Evolutionary conservation across 108 stramenopile species (phyloP), one percentile per base, ranked within the genome.

Genomic region (Nitzschia sp.): DNA sequence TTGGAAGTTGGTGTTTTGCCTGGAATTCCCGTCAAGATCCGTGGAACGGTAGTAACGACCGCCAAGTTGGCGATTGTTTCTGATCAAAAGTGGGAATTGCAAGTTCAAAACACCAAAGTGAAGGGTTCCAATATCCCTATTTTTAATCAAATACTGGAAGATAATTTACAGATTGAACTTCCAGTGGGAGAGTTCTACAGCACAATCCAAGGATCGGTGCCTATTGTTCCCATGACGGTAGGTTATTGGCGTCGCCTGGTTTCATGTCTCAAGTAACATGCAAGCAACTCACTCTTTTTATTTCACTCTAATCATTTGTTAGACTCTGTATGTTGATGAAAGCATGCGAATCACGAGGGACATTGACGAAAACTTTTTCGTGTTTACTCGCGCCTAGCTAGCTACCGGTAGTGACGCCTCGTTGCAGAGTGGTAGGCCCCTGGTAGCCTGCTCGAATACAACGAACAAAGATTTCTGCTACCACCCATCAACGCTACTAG

Each of bases 331-430:
- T 68, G 87, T 90, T 25, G 93, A 94, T 61, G 90, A 90, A 64
- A 82, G 81, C n/a, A 75, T 94, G 61, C 77, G 93, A 27, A 91
- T 94, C 56, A 91, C 90, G 26, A 71, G 93, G 48, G 93, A 94
- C 71, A 70, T 82, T 11, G 93, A 91, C 76, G 93, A 94, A 1
- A 94, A 94, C 64, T 88, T 91, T 61, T 91, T 79, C 64, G 90
- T 94, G 33, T 94, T 87, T 49, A 77, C 87, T 1, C 59, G 93
- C 57, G 15, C 35, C 23, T 61, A 35, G 36, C 11, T 30, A 58
- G 17, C 21, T 54, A 54, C 6, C 19, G n/a, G 17, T 54, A 58
- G 38, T 42, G 15, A 42, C 15, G 38, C 38, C 38, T 11, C 15
- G 38, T 11, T 42, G 38, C 11, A 11, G 38, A n/a, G n/a, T n/a